Percentiles rank a stretch among this genome's conserved stretches.
phyloP scores from a whole-genome alignment of 2,329 filamentous ascomycete species.

The Fusarium sp. region DNA sequence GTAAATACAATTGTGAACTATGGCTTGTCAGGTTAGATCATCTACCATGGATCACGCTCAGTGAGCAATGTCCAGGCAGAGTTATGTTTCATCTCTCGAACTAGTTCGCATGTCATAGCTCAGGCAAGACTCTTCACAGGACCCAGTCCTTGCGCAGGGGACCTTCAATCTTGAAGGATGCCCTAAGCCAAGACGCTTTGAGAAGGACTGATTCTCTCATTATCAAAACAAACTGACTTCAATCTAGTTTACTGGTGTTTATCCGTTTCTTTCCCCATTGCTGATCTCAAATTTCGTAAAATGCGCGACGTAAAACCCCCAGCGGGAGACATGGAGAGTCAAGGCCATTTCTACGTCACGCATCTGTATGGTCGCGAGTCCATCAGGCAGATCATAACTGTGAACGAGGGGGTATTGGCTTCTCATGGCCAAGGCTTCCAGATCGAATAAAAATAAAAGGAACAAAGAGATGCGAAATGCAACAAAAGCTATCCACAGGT shows the following conservation, averaged over 20 bases:
- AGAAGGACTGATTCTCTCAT: background rate
- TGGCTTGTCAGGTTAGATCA: background rate
- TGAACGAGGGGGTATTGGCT: conserved; percentile 28
- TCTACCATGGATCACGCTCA: background rate
- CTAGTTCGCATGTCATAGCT: background rate
- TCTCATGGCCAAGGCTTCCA: conserved; percentile 41
- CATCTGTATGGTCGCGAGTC: conserved; percentile 37
- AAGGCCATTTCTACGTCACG: conserved; percentile 31
- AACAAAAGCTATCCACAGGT: conserved; percentile 42
- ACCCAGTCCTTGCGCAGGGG: background rate
- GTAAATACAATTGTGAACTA: background rate
- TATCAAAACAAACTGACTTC: conserved; percentile 28
- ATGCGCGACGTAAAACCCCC: conserved; percentile 23
- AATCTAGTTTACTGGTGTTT: conserved; percentile 29
- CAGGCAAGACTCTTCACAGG: background rate
- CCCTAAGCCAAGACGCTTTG: background rate
- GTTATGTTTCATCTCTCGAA: background rate
- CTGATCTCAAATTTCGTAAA: conserved; percentile 21
- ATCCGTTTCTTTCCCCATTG: conserved; percentile 6
- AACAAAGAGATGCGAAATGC: conserved; percentile 25
- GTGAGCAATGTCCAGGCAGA: background rate
- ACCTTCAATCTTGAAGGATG: background rate
- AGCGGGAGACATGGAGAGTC: conserved; percentile 18
- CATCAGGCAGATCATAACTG: conserved; percentile 37
- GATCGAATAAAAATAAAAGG: conserved; percentile 23